Conservation (phyloP, 2,329 filamentous ascomycete species). For the Fusarium armeniacum region DNA sequence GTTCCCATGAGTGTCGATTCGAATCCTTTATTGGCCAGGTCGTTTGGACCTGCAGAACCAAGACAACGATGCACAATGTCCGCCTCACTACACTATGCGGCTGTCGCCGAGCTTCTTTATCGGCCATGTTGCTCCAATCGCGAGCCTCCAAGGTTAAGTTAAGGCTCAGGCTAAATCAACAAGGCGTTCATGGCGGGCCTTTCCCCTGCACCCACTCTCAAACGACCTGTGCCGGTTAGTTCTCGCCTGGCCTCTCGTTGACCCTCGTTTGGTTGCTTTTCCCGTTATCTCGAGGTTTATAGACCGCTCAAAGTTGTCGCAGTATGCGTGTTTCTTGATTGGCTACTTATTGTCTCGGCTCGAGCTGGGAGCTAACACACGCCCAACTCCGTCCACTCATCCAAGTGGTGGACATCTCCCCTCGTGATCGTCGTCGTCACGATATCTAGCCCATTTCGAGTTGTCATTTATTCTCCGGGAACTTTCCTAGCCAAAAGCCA, state of each 20-base stretch:
- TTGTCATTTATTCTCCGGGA: constrained; percentile 30
- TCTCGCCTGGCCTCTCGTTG: neutral
- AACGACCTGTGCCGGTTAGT: constrained; percentile 9
- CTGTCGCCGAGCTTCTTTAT: constrained; percentile 38
- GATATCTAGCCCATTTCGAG: constrained; percentile 39
- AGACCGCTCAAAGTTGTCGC: constrained; percentile 21
- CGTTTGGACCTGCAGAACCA: constrained; percentile 20
- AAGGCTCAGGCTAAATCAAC: constrained; percentile 26
- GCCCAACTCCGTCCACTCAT: constrained; percentile 27
- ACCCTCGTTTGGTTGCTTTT: constrained; percentile 12
- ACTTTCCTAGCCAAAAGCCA: constrained; percentile 23
- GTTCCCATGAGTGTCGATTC: constrained; percentile 39
- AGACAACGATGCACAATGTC: constrained; percentile 25
- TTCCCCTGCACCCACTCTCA: constrained; percentile 34
- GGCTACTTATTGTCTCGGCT: constrained; percentile 13
- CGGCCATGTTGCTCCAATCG: constrained; percentile 29
- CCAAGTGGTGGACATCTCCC: constrained; percentile 34
- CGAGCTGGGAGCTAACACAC: constrained; percentile 24
- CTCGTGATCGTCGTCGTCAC: constrained; percentile 44
- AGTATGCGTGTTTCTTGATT: constrained; percentile 8
- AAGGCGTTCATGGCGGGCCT: constrained; percentile 31
- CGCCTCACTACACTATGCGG: constrained; percentile 27
- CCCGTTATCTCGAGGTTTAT: constrained; percentile 24
- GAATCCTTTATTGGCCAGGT: constrained; percentile 39
- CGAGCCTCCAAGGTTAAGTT: constrained; percentile 18